A percentile compares a stretch with the other conserved stretches of the same genome.
Conservation (phyloP, 2,329 filamentous ascomycete species). For the Arthrobotrys musiformis region DNA sequence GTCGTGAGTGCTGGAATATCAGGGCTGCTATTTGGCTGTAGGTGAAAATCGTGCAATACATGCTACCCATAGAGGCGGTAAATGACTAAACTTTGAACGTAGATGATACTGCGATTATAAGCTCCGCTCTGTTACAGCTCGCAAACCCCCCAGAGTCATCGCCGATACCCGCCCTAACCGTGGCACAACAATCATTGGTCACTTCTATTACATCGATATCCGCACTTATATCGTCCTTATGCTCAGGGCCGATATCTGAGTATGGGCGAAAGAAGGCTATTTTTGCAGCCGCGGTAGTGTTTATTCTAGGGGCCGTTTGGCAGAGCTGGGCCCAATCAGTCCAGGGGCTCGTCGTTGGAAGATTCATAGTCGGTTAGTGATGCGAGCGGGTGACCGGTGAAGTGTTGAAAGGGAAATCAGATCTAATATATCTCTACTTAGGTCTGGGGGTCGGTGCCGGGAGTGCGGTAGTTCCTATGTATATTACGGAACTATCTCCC, state of each 20-base stretch:
- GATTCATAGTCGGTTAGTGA: conserved; percentile 69
- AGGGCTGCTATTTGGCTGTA: conserved; percentile 75
- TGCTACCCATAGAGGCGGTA: not conserved
- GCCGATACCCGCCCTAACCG: conserved; percentile 65
- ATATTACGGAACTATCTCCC: conserved; percentile 87
- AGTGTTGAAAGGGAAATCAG: not conserved
- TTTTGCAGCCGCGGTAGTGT: conserved; percentile 73
- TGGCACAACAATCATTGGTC: conserved; percentile 76
- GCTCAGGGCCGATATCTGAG: conserved; percentile 74
- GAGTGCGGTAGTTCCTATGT: conserved; percentile 84
- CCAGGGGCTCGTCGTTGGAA: conserved; percentile 73
- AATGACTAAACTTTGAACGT: conserved; percentile 11
- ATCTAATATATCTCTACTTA: conserved; percentile 15
- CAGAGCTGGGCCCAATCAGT: conserved; percentile 73
- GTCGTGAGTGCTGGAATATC: conserved; percentile 75
- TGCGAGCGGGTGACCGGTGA: no score
- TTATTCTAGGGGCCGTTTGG: conserved; percentile 73
- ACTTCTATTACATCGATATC: conserved; percentile 76
- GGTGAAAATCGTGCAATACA: conserved; percentile 58
- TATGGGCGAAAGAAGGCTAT: conserved; percentile 72
- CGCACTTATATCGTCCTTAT: conserved; percentile 73
- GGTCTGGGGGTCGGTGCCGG: conserved; percentile 79
- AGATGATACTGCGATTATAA: conserved; percentile 77
- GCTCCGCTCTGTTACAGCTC: conserved; percentile 74
- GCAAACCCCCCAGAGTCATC: conserved; percentile 70